Evolutionary conservation across 202 grass and related monocot genomes (phyloP).

Genomic region (Carex arenaria): DNA sequence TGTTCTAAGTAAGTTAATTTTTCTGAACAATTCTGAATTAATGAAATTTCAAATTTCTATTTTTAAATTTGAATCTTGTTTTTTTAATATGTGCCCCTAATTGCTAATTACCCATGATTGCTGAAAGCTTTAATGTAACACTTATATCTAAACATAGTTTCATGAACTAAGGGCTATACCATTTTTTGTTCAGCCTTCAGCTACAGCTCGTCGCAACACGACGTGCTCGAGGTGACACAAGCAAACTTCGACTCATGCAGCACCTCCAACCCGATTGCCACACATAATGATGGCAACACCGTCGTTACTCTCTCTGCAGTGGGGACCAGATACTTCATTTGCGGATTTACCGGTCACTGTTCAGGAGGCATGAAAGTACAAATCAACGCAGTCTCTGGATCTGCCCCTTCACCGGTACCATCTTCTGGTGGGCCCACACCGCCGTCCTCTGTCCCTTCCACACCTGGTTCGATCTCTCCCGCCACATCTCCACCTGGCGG

Average conservation of each 20-base stretch:
- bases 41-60: not conserved
- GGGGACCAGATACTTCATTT: slow-evolving; percentile 72
- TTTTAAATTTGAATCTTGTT: not conserved
- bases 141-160: too few relatives aligned
- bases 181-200: slow-evolving; percentile 42
- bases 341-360: slow-evolving; percentile 54
- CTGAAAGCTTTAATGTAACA: too few relatives aligned
- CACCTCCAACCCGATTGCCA: slow-evolving; percentile 28
- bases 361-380: slow-evolving; percentile 55
- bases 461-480: not conserved
- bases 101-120: not conserved
- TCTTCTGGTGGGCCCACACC: not conserved
- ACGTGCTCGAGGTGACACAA: slow-evolving; percentile 64
- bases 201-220: slow-evolving; percentile 45
- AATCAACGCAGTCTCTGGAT: slow-evolving; percentile 27
- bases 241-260: slow-evolving; percentile 43
- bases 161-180: too few relatives aligned
- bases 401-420: not conserved
- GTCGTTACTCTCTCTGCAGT: slow-evolving; percentile 27
- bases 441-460: not conserved
- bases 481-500: not conserved
- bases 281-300: slow-evolving; percentile 49
- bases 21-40: not conserved
- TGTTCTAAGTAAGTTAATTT: slow-evolving; percentile 25
- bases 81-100: not conserved